Conservation (phyloP, 2,329 filamentous ascomycete genomes). For the Colletotrichum kahawae region DNA sequence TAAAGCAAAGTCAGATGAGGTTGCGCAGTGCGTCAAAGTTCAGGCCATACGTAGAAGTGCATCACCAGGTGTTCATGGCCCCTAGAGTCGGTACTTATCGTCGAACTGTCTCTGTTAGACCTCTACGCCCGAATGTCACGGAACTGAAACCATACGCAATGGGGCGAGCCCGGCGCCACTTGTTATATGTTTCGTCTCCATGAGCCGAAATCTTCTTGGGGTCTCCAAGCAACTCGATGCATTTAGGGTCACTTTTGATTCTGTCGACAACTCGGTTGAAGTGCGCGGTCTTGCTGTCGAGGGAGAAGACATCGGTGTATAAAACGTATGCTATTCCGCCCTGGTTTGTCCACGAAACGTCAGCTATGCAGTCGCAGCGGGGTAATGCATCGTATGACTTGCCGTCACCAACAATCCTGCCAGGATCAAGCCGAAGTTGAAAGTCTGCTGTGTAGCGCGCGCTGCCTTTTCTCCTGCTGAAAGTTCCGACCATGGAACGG, state of each 20-base stretch:
- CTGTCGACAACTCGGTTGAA: conserved; percentile 87
- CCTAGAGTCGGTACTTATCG: conserved; percentile 70
- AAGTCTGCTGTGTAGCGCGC: conserved; percentile 85
- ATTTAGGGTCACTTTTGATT: conserved; percentile 75
- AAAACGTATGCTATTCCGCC: conserved; percentile 79
- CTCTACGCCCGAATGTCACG: neutral
- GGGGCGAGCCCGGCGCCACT: conserved; percentile 74
- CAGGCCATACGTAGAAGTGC: conserved; percentile 74
- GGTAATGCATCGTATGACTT: conserved; percentile 30
- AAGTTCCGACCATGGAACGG: conserved; percentile 80
- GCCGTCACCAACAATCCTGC: conserved; percentile 80
- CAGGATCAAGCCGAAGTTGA: conserved; percentile 83
- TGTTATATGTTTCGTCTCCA: conserved; percentile 81
- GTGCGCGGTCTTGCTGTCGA: conserved; percentile 83
- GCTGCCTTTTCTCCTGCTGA: conserved; percentile 79
- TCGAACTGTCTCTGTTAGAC: conserved; percentile 58
- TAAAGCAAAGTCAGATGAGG: neutral
- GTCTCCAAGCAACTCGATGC: conserved; percentile 76
- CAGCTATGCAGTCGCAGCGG: neutral
- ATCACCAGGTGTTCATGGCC: conserved; percentile 84
- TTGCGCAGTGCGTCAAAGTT: too few species aligned
- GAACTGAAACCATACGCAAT: conserved; percentile 53
- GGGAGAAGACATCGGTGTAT: conserved; percentile 82
- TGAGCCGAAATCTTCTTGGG: conserved; percentile 77
- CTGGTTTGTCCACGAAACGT: conserved; percentile 42